A percentile compares a stretch with the other conserved stretches of the same genome.
phyloP scores from a whole-genome alignment of 306 rosid species.

The Cicer pinnatifidum region DNA sequence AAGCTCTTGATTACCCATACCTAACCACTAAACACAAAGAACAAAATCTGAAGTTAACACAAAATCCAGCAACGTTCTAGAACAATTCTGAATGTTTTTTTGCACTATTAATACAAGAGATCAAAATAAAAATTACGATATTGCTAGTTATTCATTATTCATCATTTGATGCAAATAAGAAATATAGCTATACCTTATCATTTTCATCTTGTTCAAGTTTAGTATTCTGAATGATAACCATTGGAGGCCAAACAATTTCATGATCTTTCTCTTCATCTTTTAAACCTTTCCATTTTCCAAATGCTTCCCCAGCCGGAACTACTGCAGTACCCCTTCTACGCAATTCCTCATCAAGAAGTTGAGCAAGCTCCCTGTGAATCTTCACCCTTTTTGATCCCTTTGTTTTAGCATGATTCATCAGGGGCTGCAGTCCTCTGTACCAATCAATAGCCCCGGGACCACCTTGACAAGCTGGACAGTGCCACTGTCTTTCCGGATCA shows the following conservation, averaged over 20 bases:
- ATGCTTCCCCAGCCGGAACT: conserved; percentile 69
- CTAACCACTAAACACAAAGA: conserved; percentile 59
- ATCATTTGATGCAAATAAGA: conserved; percentile 17
- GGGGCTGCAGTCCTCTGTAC: conserved; percentile 85
- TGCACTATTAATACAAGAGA: neutral
- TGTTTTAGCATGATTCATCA: conserved; percentile 82
- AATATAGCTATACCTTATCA: conserved; percentile 60
- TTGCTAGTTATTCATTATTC: neutral
- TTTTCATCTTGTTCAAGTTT: conserved; percentile 73
- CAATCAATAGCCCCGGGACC: conserved; percentile 96
- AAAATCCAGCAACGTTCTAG: conserved; percentile 3
- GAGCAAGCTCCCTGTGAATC: conserved; percentile 76
- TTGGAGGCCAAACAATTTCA: conserved; percentile 92
- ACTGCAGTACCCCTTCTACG: conserved; percentile 69
- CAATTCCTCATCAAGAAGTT: conserved; percentile 79
- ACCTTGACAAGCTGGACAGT: conserved; percentile 83
- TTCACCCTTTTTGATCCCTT: conserved; percentile 77
- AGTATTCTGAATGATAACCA: conserved; percentile 76
- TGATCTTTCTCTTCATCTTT: conserved; percentile 68
- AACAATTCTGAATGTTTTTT: conserved; percentile 14
- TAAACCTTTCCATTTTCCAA: conserved; percentile 86
- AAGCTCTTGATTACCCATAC: conserved; percentile 90
- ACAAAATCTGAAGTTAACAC: conserved; percentile 33
- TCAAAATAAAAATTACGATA: conserved; percentile 7
- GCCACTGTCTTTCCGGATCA: conserved; percentile 88